Base-by-base conservation (phyloP, 495 filamentous ascomycete species). In the Penicillium bovifimosum region DNA sequence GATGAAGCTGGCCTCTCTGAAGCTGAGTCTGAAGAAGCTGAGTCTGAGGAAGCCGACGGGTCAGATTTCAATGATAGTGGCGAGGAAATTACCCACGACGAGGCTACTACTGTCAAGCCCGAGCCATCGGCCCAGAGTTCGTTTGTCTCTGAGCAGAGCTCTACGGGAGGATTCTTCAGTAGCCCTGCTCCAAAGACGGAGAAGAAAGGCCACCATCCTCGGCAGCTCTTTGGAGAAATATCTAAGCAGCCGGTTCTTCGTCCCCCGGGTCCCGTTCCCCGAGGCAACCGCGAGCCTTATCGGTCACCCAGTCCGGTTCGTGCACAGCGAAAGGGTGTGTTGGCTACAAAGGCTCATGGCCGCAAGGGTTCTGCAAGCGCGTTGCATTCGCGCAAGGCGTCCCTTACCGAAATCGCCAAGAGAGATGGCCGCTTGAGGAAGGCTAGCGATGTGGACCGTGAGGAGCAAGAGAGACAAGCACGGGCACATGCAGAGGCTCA, bases 251-350 rank as follows among this genome's bases (percentile, higher is more conserved):
- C 84, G 11, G 54, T 77, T 40, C 69, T 85, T 56, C 79, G 85
- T 6, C 79, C 81, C 36, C 81, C 84, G 26, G 78, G 74, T n/a
- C 60, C 74, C 3, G 27, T 54, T 2, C 40, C 54, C 9, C 60
- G 50, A 46, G 56, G 41, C 24, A 58, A 27, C 41, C 78, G 68
- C 35, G 75, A 81, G 48, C 83, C 81, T 47, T 86, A 86, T 35
- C 81, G 88, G 28, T 93, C 89, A 9, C 90, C 90, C 10, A 93
- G 89, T 56, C 89, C 90, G 0, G 71, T 89, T 2, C 84, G 89
- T 14, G 64, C 68, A 6, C 60, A 76, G 6, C 75, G 71, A 16
- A 66, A 71, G 45, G 76, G 72, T 51, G 55, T 74, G 1, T 56
- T 82, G 35, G 59, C 55, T 0, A 39, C 45, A 13, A 66, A 76